phyloP scores from a whole-genome alignment of 257 asterid genomes.

The Capsicum baccatum region DNA sequence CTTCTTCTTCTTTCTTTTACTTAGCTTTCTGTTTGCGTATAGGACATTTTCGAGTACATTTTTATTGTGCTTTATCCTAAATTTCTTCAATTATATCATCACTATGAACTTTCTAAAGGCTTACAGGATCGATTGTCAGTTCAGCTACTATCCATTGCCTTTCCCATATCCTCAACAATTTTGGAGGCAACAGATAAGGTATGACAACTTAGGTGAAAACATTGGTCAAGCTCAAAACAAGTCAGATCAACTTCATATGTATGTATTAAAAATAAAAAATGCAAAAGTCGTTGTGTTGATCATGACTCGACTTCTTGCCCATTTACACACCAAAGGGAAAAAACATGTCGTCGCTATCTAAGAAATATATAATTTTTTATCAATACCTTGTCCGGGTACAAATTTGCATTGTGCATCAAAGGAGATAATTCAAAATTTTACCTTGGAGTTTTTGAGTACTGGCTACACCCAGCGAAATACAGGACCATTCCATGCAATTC shows the following conservation, averaged over 20 bases:
- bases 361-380: neutral
- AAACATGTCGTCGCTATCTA: conserved; percentile 15
- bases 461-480: conserved; percentile 28
- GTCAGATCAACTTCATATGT: neutral
- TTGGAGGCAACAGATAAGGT: neutral
- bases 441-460: conserved; percentile 21
- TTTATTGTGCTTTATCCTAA: neutral
- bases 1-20: neutral
- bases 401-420: neutral
- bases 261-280: neutral
- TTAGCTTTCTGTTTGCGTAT: neutral
- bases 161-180: neutral
- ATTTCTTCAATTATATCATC: neutral
- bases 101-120: neutral
- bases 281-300: neutral
- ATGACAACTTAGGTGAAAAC: neutral
- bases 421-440: conserved; percentile 4
- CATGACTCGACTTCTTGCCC: conserved; percentile 26
- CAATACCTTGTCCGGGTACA: neutral
- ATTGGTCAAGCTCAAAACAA: neutral
- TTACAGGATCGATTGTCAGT: neutral
- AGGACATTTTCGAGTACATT: neutral
- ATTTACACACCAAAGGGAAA: conserved; percentile 23
- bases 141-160: neutral
- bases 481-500: neutral